Base-by-base conservation (phyloP, 805 yeast genomes). In the Candida parachauliodes region DNA sequence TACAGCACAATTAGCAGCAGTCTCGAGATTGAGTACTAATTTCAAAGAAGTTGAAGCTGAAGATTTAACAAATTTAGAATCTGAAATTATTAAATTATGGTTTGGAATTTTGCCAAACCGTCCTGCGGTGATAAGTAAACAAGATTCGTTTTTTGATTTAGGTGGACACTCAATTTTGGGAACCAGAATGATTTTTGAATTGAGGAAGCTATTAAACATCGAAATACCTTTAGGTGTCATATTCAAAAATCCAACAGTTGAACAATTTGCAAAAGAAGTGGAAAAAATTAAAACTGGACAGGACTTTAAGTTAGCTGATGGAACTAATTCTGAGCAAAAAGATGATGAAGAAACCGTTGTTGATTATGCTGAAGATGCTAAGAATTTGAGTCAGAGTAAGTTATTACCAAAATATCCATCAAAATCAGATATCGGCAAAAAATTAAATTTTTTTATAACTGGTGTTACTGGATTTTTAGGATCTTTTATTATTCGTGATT, bases 91-190 rank as follows among this genome's bases (percentile, higher is more conserved):
- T 45, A 89, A 88, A 40, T 61, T 93, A 42, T 93, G 98, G 98
- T 63, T 83, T 36, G 74, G 74, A 18, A 83, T 93, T 9, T 72
- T 93, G 48, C 98, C 98, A 29, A 83, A 79, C 48, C 75, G 78
- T 45, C 96, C 97, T 5, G 83, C 91, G 1, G 65, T 84, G 2
- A 74, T 88, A 29, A 70, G 82, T 21, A 82, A 83, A 23, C 75
- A 76, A 2, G 98, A 93, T 59, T 85, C 95, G 1, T 93, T 93
- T 76, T 93, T 93, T 54, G 99, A 93, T 56, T 68, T 94, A 37
- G 99, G 99, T 42, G 99, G 99, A 2, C 99, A 93, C 62, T 91
- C 98, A 1, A 91, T 93, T 51, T 70, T 93, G 45, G 98, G 98
- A 6, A 94, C 99, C 0, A 78, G 94, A 57, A 88, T 93, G 96